A percentile compares a stretch with the other conserved stretches of the same genome.
phyloP scores from a whole-genome alignment of 306 rosid genomes.

The Rubus idaeus region DNA sequence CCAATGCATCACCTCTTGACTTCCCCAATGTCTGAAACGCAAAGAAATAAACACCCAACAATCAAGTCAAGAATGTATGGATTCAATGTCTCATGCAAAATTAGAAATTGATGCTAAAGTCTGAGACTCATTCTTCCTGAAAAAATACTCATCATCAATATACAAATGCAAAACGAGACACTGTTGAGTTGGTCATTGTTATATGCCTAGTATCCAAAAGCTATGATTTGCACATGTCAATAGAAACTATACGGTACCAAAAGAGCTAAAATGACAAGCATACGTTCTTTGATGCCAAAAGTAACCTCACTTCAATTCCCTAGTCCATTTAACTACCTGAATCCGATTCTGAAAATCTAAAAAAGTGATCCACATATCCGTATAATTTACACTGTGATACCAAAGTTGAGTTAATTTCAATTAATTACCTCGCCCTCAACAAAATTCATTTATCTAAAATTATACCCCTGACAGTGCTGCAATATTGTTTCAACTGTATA shows the following conservation, averaged over 20 bases:
- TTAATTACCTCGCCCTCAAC: no score
- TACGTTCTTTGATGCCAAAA: not conserved
- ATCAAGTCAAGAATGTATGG: not conserved
- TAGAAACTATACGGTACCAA: not conserved
- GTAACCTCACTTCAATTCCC: not conserved
- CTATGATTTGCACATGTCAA: not conserved
- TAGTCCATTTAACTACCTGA: not conserved
- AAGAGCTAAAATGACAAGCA: not conserved
- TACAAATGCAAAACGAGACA: not conserved
- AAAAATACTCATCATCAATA: not conserved
- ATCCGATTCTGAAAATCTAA: no score
- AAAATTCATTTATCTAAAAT: no score
- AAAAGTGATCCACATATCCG: no score
- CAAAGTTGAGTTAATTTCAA: no score
- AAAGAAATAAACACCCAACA: slow-evolving; percentile 8
- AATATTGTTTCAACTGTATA: no score
- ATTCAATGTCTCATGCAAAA: slow-evolving; percentile 4
- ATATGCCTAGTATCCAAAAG: not conserved
- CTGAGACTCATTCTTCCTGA: not conserved
- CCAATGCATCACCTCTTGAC: slow-evolving; percentile 42
- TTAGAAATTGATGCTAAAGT: not conserved
- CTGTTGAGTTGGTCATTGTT: not conserved
- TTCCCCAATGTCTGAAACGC: slow-evolving; percentile 40
- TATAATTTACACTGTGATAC: no score
- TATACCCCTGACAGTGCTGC: no score